These are phyloP conservation scores for Fraxinus latifolia DNA, from an alignment of 305 asterid genomes.

Conservation along the genomic window DNA sequence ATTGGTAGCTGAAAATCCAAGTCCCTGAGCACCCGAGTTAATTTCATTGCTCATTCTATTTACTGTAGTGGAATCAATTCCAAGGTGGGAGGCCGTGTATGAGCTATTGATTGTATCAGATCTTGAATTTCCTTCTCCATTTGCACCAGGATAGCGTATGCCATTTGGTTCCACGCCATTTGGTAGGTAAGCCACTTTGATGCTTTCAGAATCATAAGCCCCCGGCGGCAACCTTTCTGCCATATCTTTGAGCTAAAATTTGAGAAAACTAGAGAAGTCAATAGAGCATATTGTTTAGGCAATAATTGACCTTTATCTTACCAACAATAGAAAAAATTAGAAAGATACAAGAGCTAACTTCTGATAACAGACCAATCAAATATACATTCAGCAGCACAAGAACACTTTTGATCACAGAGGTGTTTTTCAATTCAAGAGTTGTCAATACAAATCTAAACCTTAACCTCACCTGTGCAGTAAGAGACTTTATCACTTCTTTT, in stretches of 20 bases:
- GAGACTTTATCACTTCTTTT: constrained; percentile 90
- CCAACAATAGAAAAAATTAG: neutral
- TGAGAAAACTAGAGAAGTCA: constrained; percentile 19
- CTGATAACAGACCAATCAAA: neutral
- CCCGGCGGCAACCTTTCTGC: constrained; percentile 95
- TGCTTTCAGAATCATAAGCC: constrained; percentile 66
- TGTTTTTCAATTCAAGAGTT: constrained; percentile 5
- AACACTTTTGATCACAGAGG: neutral
- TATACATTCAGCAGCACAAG: neutral
- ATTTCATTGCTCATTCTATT: constrained; percentile 38
- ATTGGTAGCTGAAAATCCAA: constrained; percentile 34
- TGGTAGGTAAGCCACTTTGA: constrained; percentile 58
- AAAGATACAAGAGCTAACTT: neutral
- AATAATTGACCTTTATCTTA: neutral
- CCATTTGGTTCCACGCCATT: constrained; percentile 69
- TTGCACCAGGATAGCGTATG: constrained; percentile 35
- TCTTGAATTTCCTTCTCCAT: constrained; percentile 54
- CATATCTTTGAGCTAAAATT: constrained; percentile 84
- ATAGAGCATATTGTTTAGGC: neutral
- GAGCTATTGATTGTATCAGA: constrained; percentile 40
- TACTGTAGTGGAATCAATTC: constrained; percentile 32
- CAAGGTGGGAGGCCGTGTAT: constrained; percentile 38
- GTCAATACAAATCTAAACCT: neutral
- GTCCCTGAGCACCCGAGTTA: constrained; percentile 38
- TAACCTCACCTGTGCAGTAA: constrained; percentile 75